Conservation (phyloP, 129 eudicot genomes). For the Kitagawia praeruptora region DNA sequence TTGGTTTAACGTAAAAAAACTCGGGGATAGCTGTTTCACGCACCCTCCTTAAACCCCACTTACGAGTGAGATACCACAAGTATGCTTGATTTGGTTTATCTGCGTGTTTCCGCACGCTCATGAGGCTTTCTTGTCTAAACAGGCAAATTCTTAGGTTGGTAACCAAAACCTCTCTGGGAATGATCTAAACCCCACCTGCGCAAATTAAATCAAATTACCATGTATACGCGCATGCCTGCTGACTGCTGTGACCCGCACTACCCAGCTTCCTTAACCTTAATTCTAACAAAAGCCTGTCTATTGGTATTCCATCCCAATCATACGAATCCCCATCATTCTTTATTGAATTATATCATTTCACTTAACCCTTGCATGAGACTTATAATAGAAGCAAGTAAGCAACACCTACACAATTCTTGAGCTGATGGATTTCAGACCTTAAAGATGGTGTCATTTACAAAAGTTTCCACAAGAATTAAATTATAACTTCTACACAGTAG, state of each 20-base stretch:
- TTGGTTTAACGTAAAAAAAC: too few relatives aligned
- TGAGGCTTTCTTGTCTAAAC: too few relatives aligned
- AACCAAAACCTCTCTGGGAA: neutral
- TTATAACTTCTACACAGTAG: neutral
- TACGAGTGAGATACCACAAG: too few relatives aligned
- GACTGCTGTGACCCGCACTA: neutral
- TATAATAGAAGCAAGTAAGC: neutral
- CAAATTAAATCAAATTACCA: too few relatives aligned
- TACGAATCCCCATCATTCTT: neutral
- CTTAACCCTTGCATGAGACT: neutral
- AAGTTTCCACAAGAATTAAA: neutral
- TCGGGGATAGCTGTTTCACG: too few relatives aligned
- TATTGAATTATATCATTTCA: neutral
- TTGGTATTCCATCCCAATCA: conserved; percentile 17
- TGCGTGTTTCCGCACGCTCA: too few relatives aligned
- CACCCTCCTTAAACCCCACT: too few relatives aligned
- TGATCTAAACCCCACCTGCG: too few relatives aligned
- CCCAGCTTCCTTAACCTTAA: conserved; percentile 1
- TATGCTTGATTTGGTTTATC: too few relatives aligned
- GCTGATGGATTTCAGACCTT: neutral
- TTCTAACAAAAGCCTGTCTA: conserved; percentile 1
- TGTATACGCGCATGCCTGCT: neutral
- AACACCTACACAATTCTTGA: neutral
- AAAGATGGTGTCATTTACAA: neutral
- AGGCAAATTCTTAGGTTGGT: neutral